These are phyloP conservation scores for Tremellales sp. DNA, from an alignment of 1,284 basidiomycete species.

Conservation along the genomic window DNA sequence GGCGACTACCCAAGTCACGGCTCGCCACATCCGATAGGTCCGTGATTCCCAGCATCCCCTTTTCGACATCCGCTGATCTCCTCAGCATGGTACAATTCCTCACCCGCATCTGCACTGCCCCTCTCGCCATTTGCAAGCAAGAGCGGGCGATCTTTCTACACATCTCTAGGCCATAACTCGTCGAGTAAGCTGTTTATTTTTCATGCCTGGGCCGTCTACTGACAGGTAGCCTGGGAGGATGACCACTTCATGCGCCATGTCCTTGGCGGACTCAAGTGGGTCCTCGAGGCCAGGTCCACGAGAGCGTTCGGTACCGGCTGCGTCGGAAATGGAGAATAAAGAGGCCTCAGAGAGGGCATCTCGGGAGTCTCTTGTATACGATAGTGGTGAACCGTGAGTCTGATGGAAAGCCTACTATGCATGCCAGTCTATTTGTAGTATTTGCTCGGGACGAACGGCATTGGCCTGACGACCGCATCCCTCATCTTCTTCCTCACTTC, in stretches of 20 bases:
- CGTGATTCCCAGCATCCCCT: constrained; percentile 51
- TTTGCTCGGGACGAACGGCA: constrained; percentile 50
- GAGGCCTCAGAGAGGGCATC: no score
- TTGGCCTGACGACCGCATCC: constrained; percentile 40
- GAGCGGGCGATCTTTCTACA: constrained; percentile 74
- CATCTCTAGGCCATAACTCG: constrained; percentile 68
- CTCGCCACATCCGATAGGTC: constrained; percentile 55
- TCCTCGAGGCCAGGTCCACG: constrained; percentile 54
- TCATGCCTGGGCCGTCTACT: not conserved
- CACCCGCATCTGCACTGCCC: not conserved
- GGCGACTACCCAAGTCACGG: constrained; percentile 35
- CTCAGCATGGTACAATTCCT: constrained; percentile 29
- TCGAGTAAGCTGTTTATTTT: constrained; percentile 49
- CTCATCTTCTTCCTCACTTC: constrained; percentile 49
- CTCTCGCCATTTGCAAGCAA: constrained; percentile 41
- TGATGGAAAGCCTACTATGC: no score
- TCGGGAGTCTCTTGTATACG: no score
- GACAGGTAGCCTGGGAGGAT: constrained; percentile 51
- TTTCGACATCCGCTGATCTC: constrained; percentile 63
- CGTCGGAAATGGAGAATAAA: constrained; percentile 44
- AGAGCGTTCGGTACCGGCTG: constrained; percentile 39
- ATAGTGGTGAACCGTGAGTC: no score
- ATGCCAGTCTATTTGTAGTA: constrained; percentile 41
- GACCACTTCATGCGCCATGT: constrained; percentile 64
- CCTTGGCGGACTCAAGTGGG: constrained; percentile 67